Percentiles rank a stretch among this genome's conserved stretches.
Evolutionary conservation across 1,284 basidiomycete genomes (phyloP).

Genomic region (Mycena citricolor): DNA sequence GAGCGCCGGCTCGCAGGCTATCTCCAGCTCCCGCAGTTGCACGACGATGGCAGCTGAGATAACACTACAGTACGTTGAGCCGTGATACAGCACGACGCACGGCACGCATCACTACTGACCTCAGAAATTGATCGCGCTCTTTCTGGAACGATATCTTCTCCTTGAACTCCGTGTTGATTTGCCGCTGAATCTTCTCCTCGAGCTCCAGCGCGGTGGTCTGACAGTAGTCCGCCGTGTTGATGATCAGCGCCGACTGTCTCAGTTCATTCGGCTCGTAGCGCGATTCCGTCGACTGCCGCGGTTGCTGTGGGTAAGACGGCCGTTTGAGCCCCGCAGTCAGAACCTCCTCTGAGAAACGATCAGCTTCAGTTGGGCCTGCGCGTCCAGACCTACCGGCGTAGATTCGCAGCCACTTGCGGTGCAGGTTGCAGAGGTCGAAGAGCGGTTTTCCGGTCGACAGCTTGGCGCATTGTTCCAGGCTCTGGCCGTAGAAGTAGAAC

Average conservation of each 20-base stretch:
- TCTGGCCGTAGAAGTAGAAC: constrained; percentile 97
- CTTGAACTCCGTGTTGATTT: constrained; percentile 74
- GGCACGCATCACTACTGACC: constrained; percentile 55
- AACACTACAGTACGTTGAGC: constrained; percentile 47
- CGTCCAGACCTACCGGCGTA: constrained; percentile 74
- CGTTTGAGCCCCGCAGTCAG: constrained; percentile 72
- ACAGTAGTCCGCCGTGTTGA: constrained; percentile 99
- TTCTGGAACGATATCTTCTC: constrained; percentile 81
- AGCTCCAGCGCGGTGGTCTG: constrained; percentile 90
- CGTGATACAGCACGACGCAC: constrained; percentile 1
- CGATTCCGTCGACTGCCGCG: constrained; percentile 73
- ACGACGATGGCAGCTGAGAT: constrained; percentile 80
- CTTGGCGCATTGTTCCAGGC: constrained; percentile 90
- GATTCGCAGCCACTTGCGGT: constrained; percentile 91
- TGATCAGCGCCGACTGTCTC: constrained; percentile 79
- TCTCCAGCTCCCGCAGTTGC: constrained; percentile 81
- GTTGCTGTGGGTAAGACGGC: constrained; percentile 38
- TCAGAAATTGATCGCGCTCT: constrained; percentile 87
- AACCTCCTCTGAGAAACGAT: constrained; percentile 67
- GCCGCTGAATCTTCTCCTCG: constrained; percentile 87
- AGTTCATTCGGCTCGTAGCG: constrained; percentile 75
- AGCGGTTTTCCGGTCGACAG: constrained; percentile 80
- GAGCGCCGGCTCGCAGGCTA: constrained; percentile 76
- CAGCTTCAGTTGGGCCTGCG: constrained; percentile 1
- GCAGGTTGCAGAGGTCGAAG: constrained; percentile 76